Percentiles rank a stretch among this genome's conserved stretches.
Evolutionary conservation across 768 basidiomycete genomes (phyloP).

Genomic region (Termitomyces sp.): DNA sequence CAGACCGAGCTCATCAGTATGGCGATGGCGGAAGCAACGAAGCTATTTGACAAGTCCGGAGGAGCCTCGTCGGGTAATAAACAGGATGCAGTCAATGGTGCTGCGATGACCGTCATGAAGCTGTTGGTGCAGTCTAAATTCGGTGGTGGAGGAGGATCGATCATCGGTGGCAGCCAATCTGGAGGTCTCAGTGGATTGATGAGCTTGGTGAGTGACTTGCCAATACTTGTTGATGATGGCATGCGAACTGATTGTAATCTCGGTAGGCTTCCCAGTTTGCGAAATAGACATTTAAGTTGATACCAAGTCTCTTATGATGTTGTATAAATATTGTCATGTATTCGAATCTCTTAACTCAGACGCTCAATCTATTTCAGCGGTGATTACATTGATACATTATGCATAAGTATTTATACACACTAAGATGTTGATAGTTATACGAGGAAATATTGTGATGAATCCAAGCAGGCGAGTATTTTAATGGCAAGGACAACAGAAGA

Average conservation of each 20-base stretch:
- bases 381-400: not conserved
- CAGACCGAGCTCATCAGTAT: constrained; percentile 71
- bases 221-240: not conserved
- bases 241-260: not conserved
- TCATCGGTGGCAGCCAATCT: constrained; percentile 57
- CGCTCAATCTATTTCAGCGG: not conserved
- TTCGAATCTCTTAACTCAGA: not conserved
- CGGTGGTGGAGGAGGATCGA: constrained; percentile 20
- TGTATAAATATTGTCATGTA: not conserved
- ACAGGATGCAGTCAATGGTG: constrained; percentile 81
- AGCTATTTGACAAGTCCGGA: constrained; percentile 68
- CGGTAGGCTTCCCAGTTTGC: constrained; percentile 24
- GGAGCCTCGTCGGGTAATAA: constrained; percentile 61
- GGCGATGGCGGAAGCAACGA: constrained; percentile 79
- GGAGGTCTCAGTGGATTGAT: constrained; percentile 62
- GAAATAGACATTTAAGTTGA: not conserved
- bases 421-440: not conserved
- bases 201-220: constrained; percentile 44
- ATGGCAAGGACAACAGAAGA: not conserved
- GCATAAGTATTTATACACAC: too few relatives aligned
- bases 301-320: not conserved
- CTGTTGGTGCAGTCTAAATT: constrained; percentile 67
- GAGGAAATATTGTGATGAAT: not conserved
- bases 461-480: not conserved
- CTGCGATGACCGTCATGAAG: constrained; percentile 84